Conservation (phyloP, 345 rosid genomes). For the Brassica nigra region DNA sequence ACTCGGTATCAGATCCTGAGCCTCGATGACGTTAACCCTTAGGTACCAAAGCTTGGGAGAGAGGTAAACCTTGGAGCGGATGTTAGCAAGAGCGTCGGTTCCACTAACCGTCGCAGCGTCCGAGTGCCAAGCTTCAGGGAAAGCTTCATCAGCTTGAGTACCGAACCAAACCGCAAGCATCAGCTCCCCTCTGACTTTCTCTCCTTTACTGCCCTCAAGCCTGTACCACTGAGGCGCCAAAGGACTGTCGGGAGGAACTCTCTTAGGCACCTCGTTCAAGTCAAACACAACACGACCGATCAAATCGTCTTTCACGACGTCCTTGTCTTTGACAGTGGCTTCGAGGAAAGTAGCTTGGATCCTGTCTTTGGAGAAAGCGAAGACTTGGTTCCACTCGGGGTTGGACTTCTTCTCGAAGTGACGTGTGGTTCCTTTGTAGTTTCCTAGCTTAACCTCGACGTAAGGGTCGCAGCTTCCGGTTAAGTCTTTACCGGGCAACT, state of each 20-base stretch:
- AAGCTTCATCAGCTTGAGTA: slow-evolving; percentile 97
- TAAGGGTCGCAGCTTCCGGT: slow-evolving; percentile 93
- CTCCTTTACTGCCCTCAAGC: slow-evolving; percentile 69
- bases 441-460: slow-evolving; percentile 87
- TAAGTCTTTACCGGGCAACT: slow-evolving; percentile 75
- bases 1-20: slow-evolving; percentile 71
- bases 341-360: slow-evolving; percentile 81
- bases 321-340: slow-evolving; percentile 81
- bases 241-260: slow-evolving; percentile 95
- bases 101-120: slow-evolving; percentile 91
- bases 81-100: slow-evolving; percentile 70
- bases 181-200: slow-evolving; percentile 73
- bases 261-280: slow-evolving; percentile 76
- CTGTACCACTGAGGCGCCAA: slow-evolving; percentile 95
- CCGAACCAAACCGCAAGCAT: slow-evolving; percentile 99
- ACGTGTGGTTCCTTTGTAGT: slow-evolving; percentile 79
- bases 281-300: slow-evolving; percentile 74
- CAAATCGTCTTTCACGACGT: slow-evolving; percentile 78
- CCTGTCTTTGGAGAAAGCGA: slow-evolving; percentile 81
- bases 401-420: slow-evolving; percentile 81
- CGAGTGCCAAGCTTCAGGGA: slow-evolving; percentile 96
- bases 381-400: slow-evolving; percentile 93
- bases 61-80: slow-evolving; percentile 87
- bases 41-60: slow-evolving; percentile 95
- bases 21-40: slow-evolving; percentile 92